phyloP scores from a whole-genome alignment of 2,329 filamentous ascomycete species.

The Clarireedia hainanense region DNA sequence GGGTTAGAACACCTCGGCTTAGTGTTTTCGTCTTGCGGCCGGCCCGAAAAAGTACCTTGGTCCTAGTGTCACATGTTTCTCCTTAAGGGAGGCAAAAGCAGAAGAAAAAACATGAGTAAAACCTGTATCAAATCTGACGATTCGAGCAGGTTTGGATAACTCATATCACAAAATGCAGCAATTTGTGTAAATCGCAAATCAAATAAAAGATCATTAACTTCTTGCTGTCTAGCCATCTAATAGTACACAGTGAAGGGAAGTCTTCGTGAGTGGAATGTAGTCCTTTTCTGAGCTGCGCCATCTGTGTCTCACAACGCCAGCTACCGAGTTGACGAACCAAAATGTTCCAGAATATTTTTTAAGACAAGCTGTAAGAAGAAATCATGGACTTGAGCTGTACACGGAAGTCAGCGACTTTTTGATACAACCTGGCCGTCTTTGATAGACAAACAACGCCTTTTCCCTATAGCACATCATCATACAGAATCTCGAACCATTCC shows the following conservation, averaged over 20 bases:
- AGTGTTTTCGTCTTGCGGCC: background rate
- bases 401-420: constrained; percentile 17
- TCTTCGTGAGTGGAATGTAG: background rate
- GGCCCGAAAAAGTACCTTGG: background rate
- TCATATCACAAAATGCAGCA: too few relatives aligned
- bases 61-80: background rate
- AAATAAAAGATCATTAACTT: background rate
- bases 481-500: constrained; percentile 6
- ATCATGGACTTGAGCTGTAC: constrained; percentile 8
- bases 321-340: background rate
- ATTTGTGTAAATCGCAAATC: too few relatives aligned
- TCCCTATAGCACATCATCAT: constrained; percentile 8
- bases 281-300: background rate
- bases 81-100: too few relatives aligned
- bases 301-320: background rate
- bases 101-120: too few relatives aligned
- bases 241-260: background rate
- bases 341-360: constrained; percentile 10
- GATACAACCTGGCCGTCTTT: constrained; percentile 15
- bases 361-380: constrained; percentile 21
- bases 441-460: constrained; percentile 6
- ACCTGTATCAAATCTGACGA: too few relatives aligned
- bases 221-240: background rate
- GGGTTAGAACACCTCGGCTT: constrained; percentile 7
- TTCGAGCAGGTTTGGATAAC: too few relatives aligned